Base-by-base conservation (phyloP, 805 yeast genomes). In the Nakazawaea wyomingensis region DNA sequence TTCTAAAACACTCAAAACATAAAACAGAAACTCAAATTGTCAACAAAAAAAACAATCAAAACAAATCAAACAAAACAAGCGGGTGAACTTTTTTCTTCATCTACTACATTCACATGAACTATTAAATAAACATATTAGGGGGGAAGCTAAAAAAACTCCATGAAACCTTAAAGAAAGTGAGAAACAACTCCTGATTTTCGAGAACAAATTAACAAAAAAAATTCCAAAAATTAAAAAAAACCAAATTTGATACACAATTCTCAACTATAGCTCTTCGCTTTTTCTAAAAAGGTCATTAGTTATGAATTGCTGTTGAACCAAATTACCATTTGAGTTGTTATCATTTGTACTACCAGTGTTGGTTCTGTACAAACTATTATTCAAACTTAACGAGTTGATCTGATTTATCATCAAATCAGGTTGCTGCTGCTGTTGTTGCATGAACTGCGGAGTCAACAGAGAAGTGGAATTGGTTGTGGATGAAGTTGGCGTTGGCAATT, bases 301-400 rank as follows among this genome's bases (percentile, higher is more conserved):
- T 30, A 19, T 24, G 13, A 40, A 32, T 22, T 37, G 37, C 27
- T 37, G 38, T 22, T 30, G 42, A 14, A 18, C n/a, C 22, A 37
- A 37, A 24, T 43, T 43, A 8, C 36, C 30, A 16, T n/a, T 28
- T 5, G 44, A 41, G 26, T 31, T 32, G 29, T 40, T 40, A n/a
- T 20, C 29, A 18, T 20, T 34, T 10, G 44, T 41, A 19, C 44
- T 35, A 5, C 36, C 39, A 8, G 44, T 34, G 26, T 17, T 35
- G 4, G 39, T 35, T 29, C 39, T 34, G 31, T 41, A 41, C 22
- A 41, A 35, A 10, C n/a, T 41, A 26, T 30, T 41, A 18, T 41
- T 41, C 41, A 42, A 42, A 26, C 18, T 42, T 14, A 42, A 42
- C 10, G 31, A 29, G 22, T 42, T 42, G 32, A 42, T 42, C 37